Evolutionary conservation across 1,139 yeast genomes (phyloP).

Genomic region (Debaryomyces fabryi): DNA sequence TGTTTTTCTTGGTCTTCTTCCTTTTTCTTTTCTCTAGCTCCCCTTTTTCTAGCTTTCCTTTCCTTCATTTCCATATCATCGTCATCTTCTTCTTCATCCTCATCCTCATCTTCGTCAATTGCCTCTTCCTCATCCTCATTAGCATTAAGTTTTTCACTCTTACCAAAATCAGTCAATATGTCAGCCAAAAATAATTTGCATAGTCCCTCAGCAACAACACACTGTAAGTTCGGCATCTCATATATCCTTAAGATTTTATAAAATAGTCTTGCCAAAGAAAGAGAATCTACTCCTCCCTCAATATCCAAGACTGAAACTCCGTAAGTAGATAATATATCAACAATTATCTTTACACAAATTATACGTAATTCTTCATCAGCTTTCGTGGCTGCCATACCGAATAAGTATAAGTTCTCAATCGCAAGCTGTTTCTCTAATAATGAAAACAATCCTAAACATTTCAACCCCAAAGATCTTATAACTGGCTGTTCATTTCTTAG

Average conservation of each 20-base stretch:
- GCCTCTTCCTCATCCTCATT: slow-evolving; percentile 13
- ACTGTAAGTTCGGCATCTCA: slow-evolving; percentile 68
- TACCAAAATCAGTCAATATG: slow-evolving; percentile 65
- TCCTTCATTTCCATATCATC: slow-evolving; percentile 14
- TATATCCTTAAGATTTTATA: slow-evolving; percentile 63
- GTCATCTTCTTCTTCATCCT: slow-evolving; percentile 13
- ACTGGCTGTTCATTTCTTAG: slow-evolving; percentile 60
- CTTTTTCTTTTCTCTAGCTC: slow-evolving; percentile 8
- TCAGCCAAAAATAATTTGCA: slow-evolving; percentile 84
- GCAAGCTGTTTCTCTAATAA: slow-evolving; percentile 70
- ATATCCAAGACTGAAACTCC: slow-evolving; percentile 70
- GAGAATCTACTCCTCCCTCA: slow-evolving; percentile 61
- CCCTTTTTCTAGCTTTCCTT: slow-evolving; percentile 15
- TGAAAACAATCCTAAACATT: slow-evolving; percentile 80
- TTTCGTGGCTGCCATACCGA: slow-evolving; percentile 66
- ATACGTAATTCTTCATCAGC: slow-evolving; percentile 59
- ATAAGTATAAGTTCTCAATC: slow-evolving; percentile 56
- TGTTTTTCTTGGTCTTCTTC: slow-evolving; percentile 29
- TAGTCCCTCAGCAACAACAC: slow-evolving; percentile 83
- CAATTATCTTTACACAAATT: slow-evolving; percentile 67
- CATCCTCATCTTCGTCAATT: slow-evolving; percentile 13
- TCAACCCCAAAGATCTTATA: slow-evolving; percentile 66
- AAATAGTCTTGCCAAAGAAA: slow-evolving; percentile 64
- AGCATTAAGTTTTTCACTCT: slow-evolving; percentile 6
- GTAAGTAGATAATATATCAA: slow-evolving; percentile 78